A percentile compares a stretch with the other conserved stretches of the same genome.
phyloP scores from a whole-genome alignment of 139 green algal species.

The Volvox africanus region DNA sequence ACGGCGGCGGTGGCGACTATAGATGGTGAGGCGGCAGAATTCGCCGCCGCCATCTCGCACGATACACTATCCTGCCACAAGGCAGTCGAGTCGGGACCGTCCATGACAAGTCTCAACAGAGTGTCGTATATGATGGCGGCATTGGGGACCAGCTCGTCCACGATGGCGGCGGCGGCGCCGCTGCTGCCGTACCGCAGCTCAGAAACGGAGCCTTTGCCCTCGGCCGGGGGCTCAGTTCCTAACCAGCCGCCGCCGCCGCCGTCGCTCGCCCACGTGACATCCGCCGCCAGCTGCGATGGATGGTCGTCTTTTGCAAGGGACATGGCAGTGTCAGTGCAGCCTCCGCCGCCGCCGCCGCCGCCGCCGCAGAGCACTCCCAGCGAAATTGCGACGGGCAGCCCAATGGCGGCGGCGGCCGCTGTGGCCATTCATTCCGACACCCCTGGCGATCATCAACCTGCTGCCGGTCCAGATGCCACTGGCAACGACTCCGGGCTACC shows the following conservation, averaged over 20 bases:
- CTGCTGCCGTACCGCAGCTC: neutral
- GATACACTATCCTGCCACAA: too few relatives aligned
- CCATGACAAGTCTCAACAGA: constrained; percentile 1
- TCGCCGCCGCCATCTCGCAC: neutral
- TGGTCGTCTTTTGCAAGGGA: too few relatives aligned
- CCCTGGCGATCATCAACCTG: too few relatives aligned
- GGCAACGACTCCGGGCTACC: too few relatives aligned
- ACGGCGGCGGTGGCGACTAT: neutral
- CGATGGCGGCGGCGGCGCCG: neutral
- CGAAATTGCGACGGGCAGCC: too few relatives aligned
- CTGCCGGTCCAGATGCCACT: too few relatives aligned
- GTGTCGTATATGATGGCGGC: neutral
- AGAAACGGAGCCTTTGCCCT: neutral
- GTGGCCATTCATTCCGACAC: too few relatives aligned
- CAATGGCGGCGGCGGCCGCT: neutral
- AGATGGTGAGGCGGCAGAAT: neutral
- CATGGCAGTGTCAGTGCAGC: too few relatives aligned
- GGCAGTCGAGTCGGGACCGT: neutral
- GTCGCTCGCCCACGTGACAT: neutral
- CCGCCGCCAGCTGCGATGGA: neutral
- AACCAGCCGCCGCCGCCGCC: neutral
- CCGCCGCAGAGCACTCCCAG: too few relatives aligned
- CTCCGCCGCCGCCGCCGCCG: neutral
- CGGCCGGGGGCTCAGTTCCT: neutral
- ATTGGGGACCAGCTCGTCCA: neutral